A percentile compares a stretch with the other conserved stretches of the same genome.
Conservation (phyloP, 306 rosid species). For the Cucurbita maxima region DNA sequence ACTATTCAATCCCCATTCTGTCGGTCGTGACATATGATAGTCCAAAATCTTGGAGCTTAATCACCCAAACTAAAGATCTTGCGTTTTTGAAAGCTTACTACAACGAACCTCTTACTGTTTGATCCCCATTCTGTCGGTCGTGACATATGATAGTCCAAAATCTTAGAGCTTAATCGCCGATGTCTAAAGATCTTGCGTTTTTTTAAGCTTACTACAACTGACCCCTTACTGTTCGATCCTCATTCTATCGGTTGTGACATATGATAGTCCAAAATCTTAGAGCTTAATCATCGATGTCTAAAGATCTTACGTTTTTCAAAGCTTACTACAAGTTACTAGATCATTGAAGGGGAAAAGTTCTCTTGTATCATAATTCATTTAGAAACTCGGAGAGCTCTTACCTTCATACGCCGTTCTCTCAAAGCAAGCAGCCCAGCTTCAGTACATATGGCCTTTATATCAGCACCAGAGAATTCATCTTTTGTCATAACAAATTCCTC, state of each 20-base stretch:
- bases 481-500: conserved; percentile 98
- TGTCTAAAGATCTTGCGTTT: neutral
- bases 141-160: neutral
- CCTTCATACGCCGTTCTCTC: conserved; percentile 98
- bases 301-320: neutral
- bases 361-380: neutral
- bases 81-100: too few species aligned
- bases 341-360: neutral
- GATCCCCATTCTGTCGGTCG: too few species aligned
- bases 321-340: neutral
- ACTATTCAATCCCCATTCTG: too few species aligned
- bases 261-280: neutral
- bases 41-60: too few species aligned
- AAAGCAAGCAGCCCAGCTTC: conserved; percentile 95
- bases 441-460: conserved; percentile 93
- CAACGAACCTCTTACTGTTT: too few species aligned
- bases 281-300: neutral
- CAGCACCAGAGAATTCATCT: conserved; percentile 98
- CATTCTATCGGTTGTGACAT: too few species aligned
- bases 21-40: too few species aligned
- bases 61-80: too few species aligned
- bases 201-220: neutral
- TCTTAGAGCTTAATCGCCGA: neutral
- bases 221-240: too few species aligned
- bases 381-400: conserved; percentile 18